Evolutionary conservation across 73 alveolate species (phyloP), one percentile per base, ranked within the genome.

Genomic region (Stentor roeselii): DNA sequence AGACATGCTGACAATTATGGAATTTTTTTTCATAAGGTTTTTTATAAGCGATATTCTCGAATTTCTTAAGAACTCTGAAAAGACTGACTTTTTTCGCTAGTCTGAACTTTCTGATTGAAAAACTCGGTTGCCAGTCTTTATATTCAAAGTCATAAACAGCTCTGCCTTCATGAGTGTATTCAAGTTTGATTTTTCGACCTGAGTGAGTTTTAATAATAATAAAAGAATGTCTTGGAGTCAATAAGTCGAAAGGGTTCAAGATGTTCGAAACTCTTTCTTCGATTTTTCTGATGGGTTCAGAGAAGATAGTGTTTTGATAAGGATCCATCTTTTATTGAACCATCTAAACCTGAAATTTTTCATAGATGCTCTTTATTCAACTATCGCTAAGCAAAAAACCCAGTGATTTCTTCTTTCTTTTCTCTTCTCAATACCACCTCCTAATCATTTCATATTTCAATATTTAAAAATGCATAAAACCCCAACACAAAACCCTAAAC

Each of bases 1-100:
- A 11, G 30, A 50, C 67, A 50, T 50, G 67, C 67, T 50, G 67
- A 50, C 67, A 50, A 50, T 6, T 50, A 50, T 50, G 67, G 67
- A 21, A 6, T 50, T 21, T 6, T 11, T 50, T 50, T 11, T 50
- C 67, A 21, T 50, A 50, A 11, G 6, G 6, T 50, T 50, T 50
- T 50, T 50, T 50, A 11, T 11, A 11, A 21, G 67, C 67, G 21
- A 50, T 50, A 11, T 50, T 21, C 30, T 21, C 6, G 21, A 50
- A 50, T 6, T 6, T 21, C 21, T 50, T 50, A 11, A 21, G 6
- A 21, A 21, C 67, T 50, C 21, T 21, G 21, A 6, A 6, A 50
- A 50, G 30, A 50, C 30, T 50, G 6, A 21, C 30, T 50, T 6
- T 50, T 50, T 6, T 21, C 6, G 67, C 6, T 11, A 50, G 67